These are phyloP conservation scores for Dichomitus squalens DNA, from an alignment of 1,284 basidiomycete genomes.

Conservation along the genomic window DNA sequence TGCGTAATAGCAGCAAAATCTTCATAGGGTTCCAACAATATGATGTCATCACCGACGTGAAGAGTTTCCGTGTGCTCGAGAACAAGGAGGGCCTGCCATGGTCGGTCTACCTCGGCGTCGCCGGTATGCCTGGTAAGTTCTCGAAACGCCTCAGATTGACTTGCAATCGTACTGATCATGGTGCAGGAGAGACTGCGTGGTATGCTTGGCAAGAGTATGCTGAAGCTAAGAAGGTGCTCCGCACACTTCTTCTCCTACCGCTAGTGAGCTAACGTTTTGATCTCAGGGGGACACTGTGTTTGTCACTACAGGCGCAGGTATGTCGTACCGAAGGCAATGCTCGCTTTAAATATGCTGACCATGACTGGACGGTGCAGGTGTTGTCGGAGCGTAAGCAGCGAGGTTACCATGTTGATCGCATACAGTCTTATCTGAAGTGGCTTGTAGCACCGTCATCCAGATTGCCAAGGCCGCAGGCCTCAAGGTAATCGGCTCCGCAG, in stretches of 20 bases:
- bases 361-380: background rate
- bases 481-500: conserved; percentile 75
- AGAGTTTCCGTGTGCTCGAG: conserved; percentile 23
- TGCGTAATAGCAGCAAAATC: background rate
- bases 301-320: conserved; percentile 27
- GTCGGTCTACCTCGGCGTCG: conserved; percentile 34
- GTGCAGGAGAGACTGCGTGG: conserved; percentile 29
- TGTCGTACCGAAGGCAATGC: background rate
- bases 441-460: conserved; percentile 49
- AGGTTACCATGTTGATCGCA: background rate
- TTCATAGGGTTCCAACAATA: conserved; percentile 29
- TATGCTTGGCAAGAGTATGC: conserved; percentile 29
- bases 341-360: background rate
- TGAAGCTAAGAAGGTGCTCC: conserved; percentile 20
- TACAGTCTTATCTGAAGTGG: background rate
- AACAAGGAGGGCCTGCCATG: conserved; percentile 33
- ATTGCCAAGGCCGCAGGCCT: conserved; percentile 63
- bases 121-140: conserved; percentile 36
- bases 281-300: conserved; percentile 28
- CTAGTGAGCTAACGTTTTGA: background rate
- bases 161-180: background rate
- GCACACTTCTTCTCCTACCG: background rate
- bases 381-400: conserved; percentile 23
- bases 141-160: background rate
- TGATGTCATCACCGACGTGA: conserved; percentile 5